phyloP scores from a whole-genome alignment of 768 basidiomycete genomes.

The Auriscalpium orientale region DNA sequence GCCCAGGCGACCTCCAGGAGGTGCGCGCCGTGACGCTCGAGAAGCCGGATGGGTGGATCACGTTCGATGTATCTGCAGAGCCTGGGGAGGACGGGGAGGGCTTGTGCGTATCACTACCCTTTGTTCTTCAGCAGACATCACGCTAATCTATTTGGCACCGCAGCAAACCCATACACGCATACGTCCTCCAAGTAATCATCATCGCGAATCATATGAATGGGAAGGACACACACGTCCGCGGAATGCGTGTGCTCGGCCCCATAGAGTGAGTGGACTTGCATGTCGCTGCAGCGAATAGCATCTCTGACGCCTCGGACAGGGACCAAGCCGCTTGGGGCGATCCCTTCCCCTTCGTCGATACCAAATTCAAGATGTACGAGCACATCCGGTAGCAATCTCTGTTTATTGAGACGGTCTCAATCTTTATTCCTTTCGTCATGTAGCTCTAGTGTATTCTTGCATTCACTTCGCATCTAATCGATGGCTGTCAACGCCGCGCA shows the following conservation, averaged over 20 bases:
- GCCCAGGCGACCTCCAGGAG: slow-evolving; percentile 87
- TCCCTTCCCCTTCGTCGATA: slow-evolving; percentile 14
- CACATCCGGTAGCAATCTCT: slow-evolving; percentile 8
- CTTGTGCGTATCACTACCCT: slow-evolving; percentile 43
- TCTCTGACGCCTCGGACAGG: slow-evolving; percentile 13
- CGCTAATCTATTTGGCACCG: not conserved
- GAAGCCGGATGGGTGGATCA: slow-evolving; percentile 93
- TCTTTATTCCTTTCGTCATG: too few species aligned
- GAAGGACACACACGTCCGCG: slow-evolving; percentile 96
- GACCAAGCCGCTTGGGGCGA: slow-evolving; percentile 16
- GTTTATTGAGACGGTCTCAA: too few species aligned
- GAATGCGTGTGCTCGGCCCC: slow-evolving; percentile 81
- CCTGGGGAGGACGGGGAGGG: slow-evolving; percentile 72
- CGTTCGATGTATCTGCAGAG: slow-evolving; percentile 77
- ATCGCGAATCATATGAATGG: slow-evolving; percentile 96
- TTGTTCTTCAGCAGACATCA: not conserved
- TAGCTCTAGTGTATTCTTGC: too few species aligned
- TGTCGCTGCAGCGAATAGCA: not conserved
- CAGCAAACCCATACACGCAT: slow-evolving; percentile 83
- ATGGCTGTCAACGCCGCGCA: too few species aligned
- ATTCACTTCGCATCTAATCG: too few species aligned
- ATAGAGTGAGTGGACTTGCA: slow-evolving; percentile 49
- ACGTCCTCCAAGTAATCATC: slow-evolving; percentile 85
- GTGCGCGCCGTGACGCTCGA: slow-evolving; percentile 77
- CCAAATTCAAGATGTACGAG: slow-evolving; percentile 16